Conservation (phyloP, 768 basidiomycete species). For the Wakefieldia striispora region DNA sequence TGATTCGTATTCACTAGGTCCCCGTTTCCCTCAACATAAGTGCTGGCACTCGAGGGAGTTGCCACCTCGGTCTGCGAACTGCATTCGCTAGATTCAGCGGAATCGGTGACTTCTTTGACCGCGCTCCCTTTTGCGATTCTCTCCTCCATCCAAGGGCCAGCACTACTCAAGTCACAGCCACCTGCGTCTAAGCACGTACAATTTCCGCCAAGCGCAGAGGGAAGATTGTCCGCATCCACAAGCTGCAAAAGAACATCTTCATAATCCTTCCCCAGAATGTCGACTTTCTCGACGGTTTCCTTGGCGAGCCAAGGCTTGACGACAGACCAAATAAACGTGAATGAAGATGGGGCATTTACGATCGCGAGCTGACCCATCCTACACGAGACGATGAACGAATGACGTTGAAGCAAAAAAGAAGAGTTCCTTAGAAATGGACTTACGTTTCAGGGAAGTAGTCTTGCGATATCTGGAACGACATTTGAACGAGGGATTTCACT, state of each 20-base stretch:
- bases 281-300: constrained; percentile 67
- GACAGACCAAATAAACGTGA: constrained; percentile 68
- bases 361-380: constrained; percentile 75
- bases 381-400: neutral
- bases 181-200: constrained; percentile 57
- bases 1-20: neutral
- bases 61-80: neutral
- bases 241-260: constrained; percentile 52
- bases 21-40: constrained; percentile 1
- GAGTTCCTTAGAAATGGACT: constrained; percentile 13
- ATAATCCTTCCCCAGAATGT: constrained; percentile 64
- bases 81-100: neutral
- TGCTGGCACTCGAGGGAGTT: constrained; percentile 4
- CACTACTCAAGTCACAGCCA: constrained; percentile 61
- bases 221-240: constrained; percentile 63
- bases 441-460: constrained; percentile 80
- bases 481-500: constrained; percentile 60
- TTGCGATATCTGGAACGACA: constrained; percentile 71
- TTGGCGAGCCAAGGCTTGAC: constrained; percentile 73
- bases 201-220: constrained; percentile 57
- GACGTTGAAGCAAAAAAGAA: neutral
- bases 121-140: constrained; percentile 29
- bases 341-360: constrained; percentile 70
- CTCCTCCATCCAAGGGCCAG: constrained; percentile 71
- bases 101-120: neutral